Evolutionary conservation across 2,329 filamentous ascomycete genomes (phyloP), one percentile per base, ranked within the genome.

Genomic region (Pseudogymnoascus verrucosus): DNA sequence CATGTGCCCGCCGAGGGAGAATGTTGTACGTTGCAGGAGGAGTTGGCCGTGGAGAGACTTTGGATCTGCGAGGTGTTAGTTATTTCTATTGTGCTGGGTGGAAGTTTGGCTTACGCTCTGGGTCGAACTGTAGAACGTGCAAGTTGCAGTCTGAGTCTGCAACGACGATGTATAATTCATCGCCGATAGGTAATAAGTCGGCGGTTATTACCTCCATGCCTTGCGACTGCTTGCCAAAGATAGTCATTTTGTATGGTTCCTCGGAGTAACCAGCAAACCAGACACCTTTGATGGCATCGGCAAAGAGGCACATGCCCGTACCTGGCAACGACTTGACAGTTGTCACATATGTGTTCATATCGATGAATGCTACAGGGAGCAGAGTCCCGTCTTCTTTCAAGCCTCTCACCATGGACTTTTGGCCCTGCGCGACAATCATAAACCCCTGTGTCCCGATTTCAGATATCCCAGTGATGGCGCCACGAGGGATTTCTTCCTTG

Each of bases 221-320:
- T 19, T 89, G 88, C 40, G 88, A 83, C 69, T 89, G 91, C 76
- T 97, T 97, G 44, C 93, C 92, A 68, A 98, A 92, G 3, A 97
- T 82, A 66, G 92, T 89, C 86, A 99, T 92, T 69, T 90, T 93
- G 74, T 98, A 99, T 0, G 95, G 95, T 72, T 98, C 95, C 77
- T 99, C 93, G 7, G 90, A 95, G 73, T 97, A 99, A 0, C 95
- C 95, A 0, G 91, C 90, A 69, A 99, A 96, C 92, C 95, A 98
- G 2, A 98, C 81, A 0, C 95, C 95, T 77, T 96, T 96, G 73
- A 95, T 87, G 0, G 89, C 90, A 77, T 99, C 95, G 0, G 90
- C 90, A 77, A 97, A 87, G 10, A 96, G 81, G 71, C 90, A 92
- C 73, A 99, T 81, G 0, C 93, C 93, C 0, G 91, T 96, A 1